Base-by-base conservation (phyloP, 768 basidiomycete genomes). In the Boletus rubroflammeus region DNA sequence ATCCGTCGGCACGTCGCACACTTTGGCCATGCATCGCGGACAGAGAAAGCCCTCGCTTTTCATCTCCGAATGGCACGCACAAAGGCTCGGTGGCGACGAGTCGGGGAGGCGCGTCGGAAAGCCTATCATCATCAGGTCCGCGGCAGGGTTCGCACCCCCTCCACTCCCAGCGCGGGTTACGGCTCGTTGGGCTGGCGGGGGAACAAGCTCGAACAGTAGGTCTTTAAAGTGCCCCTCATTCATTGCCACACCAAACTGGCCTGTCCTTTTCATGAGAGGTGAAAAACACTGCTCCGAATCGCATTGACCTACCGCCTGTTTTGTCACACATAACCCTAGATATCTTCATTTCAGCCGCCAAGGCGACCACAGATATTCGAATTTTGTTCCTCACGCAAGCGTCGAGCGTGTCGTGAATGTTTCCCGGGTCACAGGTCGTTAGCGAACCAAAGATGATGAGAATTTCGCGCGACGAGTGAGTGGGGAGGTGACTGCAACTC, bases 111-210 rank as follows among this genome's bases (percentile, higher is more conserved):
- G 85, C 15, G 90, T 93, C 2, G 97, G 97, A 72, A 99, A 99
- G 9, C 97, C 97, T 93, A 99, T 98, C 81, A 97, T 90, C 90
- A 99, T 97, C 49, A 99, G 76, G 73, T 98, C 96, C 0, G 91
- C 86, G 0, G 86, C 81, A 21, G 82, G 81, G 57, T 85, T 88
- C 11, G 76, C 71, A 11, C 71, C 67, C 5, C 77, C 72, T 46
- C 74, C 75, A 0, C 78, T 79, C 4, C 76, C 67, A 3, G 75
- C 64, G 28, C 83, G 78, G 6, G 78, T 67, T 21, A 83, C 58
- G 3, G 81, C 76, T 6, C 80, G 81, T 65, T 91, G 88, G 0
- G 94, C 93, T 0, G 97, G 97, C 0, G 97, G 97, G 19, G 95
- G 93, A 21, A 99, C 87, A 23, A 92, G 82, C 63, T 98, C 97